phyloP scores from a whole-genome alignment of 176 grass and related monocot species.

The Musa schizocarpa region DNA sequence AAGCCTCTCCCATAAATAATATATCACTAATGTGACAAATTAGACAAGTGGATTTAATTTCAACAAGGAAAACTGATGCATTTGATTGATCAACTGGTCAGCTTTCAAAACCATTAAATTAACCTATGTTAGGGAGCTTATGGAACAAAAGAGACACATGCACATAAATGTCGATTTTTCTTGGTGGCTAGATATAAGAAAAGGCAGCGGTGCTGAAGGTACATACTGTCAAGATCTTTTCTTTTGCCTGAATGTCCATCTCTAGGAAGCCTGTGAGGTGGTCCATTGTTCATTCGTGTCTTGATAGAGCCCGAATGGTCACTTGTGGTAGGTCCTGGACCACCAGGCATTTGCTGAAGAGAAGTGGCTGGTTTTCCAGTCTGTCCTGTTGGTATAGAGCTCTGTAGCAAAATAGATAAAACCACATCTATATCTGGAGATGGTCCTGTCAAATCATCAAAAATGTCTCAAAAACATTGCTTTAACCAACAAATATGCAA shows the following conservation, averaged over 20 bases:
- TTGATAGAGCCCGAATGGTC: constrained; percentile 35
- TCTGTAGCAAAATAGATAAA: constrained; percentile 8
- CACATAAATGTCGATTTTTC: not conserved
- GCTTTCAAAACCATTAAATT: not conserved
- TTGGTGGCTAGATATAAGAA: not conserved
- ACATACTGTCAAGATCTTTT: constrained; percentile 7
- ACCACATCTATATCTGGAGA: constrained; percentile 24
- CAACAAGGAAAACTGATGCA: not conserved
- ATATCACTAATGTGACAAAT: not conserved
- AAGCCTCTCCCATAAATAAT: too few species aligned
- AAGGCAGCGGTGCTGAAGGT: not conserved
- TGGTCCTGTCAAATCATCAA: not conserved
- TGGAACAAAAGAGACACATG: not conserved
- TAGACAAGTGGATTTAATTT: not conserved
- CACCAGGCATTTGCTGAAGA: constrained; percentile 15
- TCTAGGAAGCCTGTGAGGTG: constrained; percentile 30
- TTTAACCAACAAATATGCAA: not conserved
- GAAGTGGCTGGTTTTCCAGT: constrained; percentile 35
- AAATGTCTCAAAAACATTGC: not conserved
- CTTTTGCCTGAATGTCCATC: not conserved
- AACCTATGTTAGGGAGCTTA: not conserved
- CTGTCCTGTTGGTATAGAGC: constrained; percentile 14
- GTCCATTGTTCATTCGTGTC: constrained; percentile 62
- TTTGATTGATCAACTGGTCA: not conserved
- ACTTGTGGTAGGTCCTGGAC: constrained; percentile 32